Conservation (phyloP, 495 filamentous ascomycete genomes). For the Lineolata rhizophorae region DNA sequence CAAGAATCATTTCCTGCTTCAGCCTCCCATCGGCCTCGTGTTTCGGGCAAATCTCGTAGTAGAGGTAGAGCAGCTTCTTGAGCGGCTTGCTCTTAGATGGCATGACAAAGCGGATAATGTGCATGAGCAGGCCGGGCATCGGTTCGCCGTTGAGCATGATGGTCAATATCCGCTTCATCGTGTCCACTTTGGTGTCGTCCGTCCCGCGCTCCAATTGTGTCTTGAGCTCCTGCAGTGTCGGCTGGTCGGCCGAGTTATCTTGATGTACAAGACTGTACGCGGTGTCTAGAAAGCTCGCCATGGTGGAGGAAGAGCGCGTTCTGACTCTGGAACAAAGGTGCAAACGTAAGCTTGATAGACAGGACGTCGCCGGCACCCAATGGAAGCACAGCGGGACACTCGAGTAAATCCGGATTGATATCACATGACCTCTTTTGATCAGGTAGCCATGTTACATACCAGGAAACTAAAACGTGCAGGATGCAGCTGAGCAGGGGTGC, state of each 20-base stretch:
- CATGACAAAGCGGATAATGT: conserved; percentile 99
- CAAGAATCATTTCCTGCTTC: conserved; percentile 98
- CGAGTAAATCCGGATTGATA: no score
- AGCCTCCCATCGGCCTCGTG: conserved; percentile 76
- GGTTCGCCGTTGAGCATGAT: conserved; percentile 97
- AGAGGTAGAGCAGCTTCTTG: conserved; percentile 97
- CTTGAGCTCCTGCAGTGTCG: conserved; percentile 72
- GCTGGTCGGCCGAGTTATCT: conserved; percentile 87
- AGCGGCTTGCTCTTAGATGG: conserved; percentile 87
- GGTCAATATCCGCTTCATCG: conserved; percentile 92
- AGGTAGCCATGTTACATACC: no score
- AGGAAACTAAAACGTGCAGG: no score
- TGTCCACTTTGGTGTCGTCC: conserved; percentile 92
- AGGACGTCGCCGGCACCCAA: no score
- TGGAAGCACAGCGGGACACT: no score
- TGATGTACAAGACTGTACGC: conserved; percentile 86
- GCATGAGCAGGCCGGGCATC: conserved; percentile 89
- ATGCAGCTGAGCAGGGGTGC: no score
- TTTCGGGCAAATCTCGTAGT: conserved; percentile 98
- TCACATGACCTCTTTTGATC: no score
- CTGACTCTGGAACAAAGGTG: not conserved
- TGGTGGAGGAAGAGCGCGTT: conserved; percentile 25
- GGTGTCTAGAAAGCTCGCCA: conserved; percentile 86
- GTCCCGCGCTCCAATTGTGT: conserved; percentile 91
- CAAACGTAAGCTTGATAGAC: no score